Evolutionary conservation across 805 yeast species (phyloP).

Genomic region (Sporopachydermia quercuum): DNA sequence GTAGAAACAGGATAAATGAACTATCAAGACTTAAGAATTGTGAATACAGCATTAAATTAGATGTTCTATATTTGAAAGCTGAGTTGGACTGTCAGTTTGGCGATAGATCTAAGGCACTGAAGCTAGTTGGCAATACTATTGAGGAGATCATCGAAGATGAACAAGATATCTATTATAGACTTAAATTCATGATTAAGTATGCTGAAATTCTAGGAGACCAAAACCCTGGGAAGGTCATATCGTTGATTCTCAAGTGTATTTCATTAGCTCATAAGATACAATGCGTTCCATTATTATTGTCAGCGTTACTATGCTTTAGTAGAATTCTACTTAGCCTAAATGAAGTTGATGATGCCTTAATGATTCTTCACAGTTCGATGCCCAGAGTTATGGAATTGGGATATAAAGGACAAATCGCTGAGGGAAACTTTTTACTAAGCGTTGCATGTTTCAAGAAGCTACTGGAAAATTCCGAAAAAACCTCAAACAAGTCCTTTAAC

Average conservation of each 20-base stretch:
- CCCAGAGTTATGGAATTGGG: constrained; percentile 16
- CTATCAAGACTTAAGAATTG: background rate
- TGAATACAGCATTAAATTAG: background rate
- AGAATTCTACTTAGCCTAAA: background rate
- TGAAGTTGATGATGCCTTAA: background rate
- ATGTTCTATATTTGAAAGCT: background rate
- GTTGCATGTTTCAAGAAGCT: too few species aligned
- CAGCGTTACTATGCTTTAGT: constrained; percentile 2
- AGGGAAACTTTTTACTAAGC: too few species aligned
- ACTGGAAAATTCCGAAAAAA: too few species aligned
- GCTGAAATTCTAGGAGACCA: constrained; percentile 23
- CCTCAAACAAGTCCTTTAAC: too few species aligned
- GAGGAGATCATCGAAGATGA: background rate
- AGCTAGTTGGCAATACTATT: background rate
- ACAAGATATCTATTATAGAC: background rate
- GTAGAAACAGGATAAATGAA: background rate
- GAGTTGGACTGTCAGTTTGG: background rate
- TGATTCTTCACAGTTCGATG: background rate
- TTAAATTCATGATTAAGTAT: background rate
- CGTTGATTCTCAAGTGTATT: constrained; percentile 20
- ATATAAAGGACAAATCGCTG: background rate
- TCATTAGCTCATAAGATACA: constrained; percentile 18
- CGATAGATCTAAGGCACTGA: background rate
- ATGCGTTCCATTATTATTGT: constrained; percentile 21
- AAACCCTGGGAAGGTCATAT: constrained; percentile 21